Conservation (phyloP, 352 stramenopile species). For the Globisporangium paddicum region DNA sequence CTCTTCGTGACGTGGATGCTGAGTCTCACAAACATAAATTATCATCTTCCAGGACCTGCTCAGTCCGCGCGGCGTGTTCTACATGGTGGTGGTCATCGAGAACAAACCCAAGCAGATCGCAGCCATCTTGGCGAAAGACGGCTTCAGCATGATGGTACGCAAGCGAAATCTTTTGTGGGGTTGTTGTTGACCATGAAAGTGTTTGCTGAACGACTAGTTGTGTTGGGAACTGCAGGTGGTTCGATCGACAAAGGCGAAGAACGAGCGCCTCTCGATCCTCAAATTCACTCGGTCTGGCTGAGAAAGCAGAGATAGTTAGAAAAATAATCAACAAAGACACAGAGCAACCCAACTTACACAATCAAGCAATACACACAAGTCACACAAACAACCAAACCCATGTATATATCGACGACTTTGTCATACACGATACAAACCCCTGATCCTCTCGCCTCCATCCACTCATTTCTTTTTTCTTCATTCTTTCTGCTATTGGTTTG, state of each 20-base stretch:
- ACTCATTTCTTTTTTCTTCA: constrained; percentile 2
- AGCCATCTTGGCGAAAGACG: constrained; percentile 52
- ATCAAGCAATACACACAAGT: background rate
- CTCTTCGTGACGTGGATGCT: background rate
- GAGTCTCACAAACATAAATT: background rate
- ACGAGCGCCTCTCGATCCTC: constrained; percentile 72
- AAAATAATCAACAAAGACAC: background rate
- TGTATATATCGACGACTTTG: constrained; percentile 11
- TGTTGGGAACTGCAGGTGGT: constrained; percentile 35
- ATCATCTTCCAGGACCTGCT: constrained; percentile 42
- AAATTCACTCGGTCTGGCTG: constrained; percentile 33
- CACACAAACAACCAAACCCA: constrained; percentile 6
- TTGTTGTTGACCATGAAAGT: background rate
- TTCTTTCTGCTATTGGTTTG: background rate
- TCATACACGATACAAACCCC: constrained; percentile 1
- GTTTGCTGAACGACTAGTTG: background rate
- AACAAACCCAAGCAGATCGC: constrained; percentile 95
- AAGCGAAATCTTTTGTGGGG: background rate
- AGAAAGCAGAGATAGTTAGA: background rate
- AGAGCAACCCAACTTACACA: background rate
- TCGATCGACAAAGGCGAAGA: constrained; percentile 60
- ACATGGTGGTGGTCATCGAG: constrained; percentile 97
- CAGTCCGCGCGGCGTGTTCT: constrained; percentile 88
- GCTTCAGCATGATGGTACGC: constrained; percentile 64
- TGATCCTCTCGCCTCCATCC: background rate